Evolutionary conservation across 2,329 filamentous ascomycete genomes (phyloP).

Genomic region (Neopestalotiopsis rosae): DNA sequence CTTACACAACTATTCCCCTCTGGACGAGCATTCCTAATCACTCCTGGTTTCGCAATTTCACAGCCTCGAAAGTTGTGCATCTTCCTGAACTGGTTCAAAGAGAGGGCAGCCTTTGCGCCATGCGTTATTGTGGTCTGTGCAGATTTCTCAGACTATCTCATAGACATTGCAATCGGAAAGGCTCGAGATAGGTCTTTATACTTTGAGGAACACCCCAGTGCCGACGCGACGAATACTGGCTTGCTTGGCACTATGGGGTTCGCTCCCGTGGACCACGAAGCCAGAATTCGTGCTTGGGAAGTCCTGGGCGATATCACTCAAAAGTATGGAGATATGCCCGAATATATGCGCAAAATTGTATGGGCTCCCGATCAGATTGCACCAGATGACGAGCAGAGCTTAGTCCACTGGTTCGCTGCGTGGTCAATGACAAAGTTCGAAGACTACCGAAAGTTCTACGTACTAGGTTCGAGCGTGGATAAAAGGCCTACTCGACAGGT

Average conservation of each 20-base stretch:
- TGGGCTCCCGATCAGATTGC: conserved; percentile 56
- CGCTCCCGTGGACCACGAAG: conserved; percentile 7
- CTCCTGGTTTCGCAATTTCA: conserved; percentile 54
- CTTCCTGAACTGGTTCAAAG: conserved; percentile 47
- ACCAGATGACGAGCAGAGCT: conserved; percentile 64
- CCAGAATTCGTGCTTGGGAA: conserved; percentile 16
- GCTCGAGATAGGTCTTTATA: conserved; percentile 26
- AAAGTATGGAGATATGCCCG: conserved; percentile 36
- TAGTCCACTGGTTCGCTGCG: conserved; percentile 68
- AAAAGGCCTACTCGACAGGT: conserved; percentile 36
- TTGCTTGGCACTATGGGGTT: conserved; percentile 3
- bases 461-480: conserved; percentile 53
- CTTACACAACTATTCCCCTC: conserved; percentile 49
- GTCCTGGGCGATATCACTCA: conserved; percentile 30
- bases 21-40: conserved; percentile 51
- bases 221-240: neutral
- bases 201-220: conserved; percentile 13
- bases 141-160: conserved; percentile 41
- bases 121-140: conserved; percentile 42
- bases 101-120: conserved; percentile 17
- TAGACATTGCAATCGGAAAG: conserved; percentile 42
- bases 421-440: conserved; percentile 59
- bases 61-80: conserved; percentile 45
- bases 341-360: conserved; percentile 43
- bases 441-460: conserved; percentile 57